Conservation (phyloP, 305 asterid genomes). For the Fraxinus xanthoxyloides region DNA sequence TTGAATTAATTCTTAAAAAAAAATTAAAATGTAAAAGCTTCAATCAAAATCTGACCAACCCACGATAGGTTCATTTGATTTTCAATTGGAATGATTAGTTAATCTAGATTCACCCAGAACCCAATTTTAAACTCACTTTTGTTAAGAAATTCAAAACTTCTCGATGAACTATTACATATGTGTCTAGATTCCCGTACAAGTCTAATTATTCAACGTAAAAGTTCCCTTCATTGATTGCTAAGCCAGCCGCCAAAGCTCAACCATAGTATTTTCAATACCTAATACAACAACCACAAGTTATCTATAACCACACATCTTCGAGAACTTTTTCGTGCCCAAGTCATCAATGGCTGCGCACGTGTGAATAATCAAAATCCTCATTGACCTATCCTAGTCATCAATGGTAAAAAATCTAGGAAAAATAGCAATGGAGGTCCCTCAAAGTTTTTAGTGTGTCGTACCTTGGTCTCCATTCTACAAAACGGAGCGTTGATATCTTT, state of each 20-base stretch:
- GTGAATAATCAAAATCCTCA: slow-evolving; percentile 2
- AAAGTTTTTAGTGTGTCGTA: no score
- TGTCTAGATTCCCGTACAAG: background rate
- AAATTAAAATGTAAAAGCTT: no score
- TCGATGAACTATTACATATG: background rate
- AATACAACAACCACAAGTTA: background rate
- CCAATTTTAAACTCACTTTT: no score
- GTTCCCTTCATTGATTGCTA: background rate
- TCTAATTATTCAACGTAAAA: background rate
- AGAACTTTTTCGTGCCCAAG: slow-evolving; percentile 5
- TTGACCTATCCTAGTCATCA: background rate
- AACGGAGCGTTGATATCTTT: background rate
- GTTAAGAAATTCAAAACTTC: background rate
- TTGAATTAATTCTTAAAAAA: background rate
- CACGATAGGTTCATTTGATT: background rate
- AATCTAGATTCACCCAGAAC: background rate
- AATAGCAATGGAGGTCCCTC: background rate
- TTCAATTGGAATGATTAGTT: background rate
- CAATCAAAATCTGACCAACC: background rate
- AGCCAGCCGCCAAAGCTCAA: background rate
- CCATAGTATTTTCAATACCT: background rate
- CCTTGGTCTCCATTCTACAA: background rate
- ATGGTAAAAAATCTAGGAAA: background rate
- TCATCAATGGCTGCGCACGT: slow-evolving; percentile 54
- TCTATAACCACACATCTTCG: background rate